Evolutionary conservation across 176 grass and related monocot species (phyloP).

Genomic region (Phyllostachys edulis): DNA sequence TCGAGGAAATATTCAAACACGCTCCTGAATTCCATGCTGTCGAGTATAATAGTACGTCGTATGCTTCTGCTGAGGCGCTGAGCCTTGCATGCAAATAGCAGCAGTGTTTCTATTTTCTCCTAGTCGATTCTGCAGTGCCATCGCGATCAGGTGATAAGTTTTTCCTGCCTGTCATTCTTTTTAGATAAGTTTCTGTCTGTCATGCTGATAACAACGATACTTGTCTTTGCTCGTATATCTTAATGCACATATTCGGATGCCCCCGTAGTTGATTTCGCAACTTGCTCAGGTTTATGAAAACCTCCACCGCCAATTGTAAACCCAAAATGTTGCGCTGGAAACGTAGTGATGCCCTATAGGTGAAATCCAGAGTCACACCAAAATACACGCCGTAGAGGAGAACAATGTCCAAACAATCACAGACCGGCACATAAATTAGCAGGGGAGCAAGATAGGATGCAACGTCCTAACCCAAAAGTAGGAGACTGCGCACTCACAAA

Average conservation of each 20-base stretch:
- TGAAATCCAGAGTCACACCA: neutral
- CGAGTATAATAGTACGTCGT: neutral
- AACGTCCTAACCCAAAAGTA: neutral
- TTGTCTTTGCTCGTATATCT: neutral
- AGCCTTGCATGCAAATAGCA: neutral
- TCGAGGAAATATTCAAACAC: constrained; percentile 13
- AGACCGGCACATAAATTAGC: neutral
- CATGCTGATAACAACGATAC: neutral
- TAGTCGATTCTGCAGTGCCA: neutral
- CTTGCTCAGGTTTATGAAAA: neutral
- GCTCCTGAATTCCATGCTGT: constrained; percentile 3
- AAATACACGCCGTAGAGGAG: too few relatives aligned
- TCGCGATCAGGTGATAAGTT: neutral
- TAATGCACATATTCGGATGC: neutral
- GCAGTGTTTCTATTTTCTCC: neutral
- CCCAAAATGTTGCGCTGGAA: neutral
- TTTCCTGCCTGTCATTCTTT: neutral
- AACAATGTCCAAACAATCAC: neutral
- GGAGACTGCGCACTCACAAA: neutral
- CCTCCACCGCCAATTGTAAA: neutral
- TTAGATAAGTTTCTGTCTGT: neutral
- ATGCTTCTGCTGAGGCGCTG: neutral
- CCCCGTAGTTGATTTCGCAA: neutral
- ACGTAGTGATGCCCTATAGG: neutral
- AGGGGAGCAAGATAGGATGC: too few relatives aligned